These are phyloP conservation scores for Aspergillus homomorphus DNA, from an alignment of 495 filamentous ascomycete species.

Conservation along the genomic window DNA sequence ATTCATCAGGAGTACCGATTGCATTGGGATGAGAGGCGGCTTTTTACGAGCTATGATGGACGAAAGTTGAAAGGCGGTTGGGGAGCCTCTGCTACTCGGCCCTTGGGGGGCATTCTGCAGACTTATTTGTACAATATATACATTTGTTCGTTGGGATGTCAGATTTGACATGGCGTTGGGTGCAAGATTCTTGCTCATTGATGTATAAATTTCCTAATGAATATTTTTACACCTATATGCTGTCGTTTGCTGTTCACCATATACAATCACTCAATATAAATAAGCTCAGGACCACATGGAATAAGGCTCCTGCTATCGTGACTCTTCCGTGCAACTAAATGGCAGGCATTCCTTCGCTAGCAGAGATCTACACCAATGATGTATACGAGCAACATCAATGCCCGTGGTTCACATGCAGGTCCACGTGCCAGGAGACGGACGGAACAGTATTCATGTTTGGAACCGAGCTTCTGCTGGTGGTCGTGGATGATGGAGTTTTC, in stretches of 20 bases:
- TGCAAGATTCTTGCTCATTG: slow-evolving; percentile 5
- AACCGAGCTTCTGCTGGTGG: too few species aligned
- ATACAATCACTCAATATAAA: too few species aligned
- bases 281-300: neutral
- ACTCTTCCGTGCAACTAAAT: neutral
- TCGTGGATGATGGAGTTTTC: too few species aligned
- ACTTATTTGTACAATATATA: slow-evolving; percentile 9
- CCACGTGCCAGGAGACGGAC: neutral
- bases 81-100: neutral
- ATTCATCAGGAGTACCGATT: neutral
- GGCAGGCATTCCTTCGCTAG: neutral
- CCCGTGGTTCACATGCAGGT: neutral
- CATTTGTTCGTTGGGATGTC: neutral
- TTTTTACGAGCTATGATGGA: neutral
- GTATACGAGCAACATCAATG: neutral
- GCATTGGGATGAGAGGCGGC: neutral
- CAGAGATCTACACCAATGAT: neutral
- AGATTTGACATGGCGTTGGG: slow-evolving; percentile 20
- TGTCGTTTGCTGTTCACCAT: too few species aligned
- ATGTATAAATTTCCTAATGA: neutral
- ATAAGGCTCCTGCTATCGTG: neutral
- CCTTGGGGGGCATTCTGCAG: neutral
- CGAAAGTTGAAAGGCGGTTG: neutral
- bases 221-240: neutral
- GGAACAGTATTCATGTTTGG: too few species aligned